Conservation (phyloP, 805 yeast genomes). For the Pichia membranifaciens region DNA sequence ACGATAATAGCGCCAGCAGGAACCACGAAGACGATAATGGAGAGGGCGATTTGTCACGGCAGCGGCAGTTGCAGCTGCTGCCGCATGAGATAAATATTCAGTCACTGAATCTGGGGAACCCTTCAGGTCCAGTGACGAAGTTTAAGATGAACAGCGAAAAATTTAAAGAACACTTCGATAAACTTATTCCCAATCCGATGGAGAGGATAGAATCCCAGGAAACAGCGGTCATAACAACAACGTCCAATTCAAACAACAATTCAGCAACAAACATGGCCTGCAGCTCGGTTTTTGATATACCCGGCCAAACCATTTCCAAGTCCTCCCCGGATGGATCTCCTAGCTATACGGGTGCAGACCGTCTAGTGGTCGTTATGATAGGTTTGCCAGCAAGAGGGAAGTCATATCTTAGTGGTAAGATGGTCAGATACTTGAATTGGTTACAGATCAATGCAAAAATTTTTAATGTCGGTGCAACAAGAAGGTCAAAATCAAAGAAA, state of each 20-base stretch:
- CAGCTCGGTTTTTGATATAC: slow-evolving; percentile 66
- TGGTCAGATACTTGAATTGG: slow-evolving; percentile 89
- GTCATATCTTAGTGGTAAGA: slow-evolving; percentile 85
- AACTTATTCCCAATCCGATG: slow-evolving; percentile 5
- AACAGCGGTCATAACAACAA: slow-evolving; percentile 1
- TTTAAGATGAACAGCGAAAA: not conserved
- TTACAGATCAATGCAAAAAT: slow-evolving; percentile 84
- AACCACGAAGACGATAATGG: slow-evolving; percentile 6
- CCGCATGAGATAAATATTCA: too few species aligned
- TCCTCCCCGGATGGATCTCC: slow-evolving; percentile 71
- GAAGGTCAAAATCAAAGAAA: slow-evolving; percentile 60
- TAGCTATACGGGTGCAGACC: slow-evolving; percentile 49
- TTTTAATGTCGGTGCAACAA: slow-evolving; percentile 92
- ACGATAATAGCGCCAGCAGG: not conserved
- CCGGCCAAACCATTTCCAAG: slow-evolving; percentile 70
- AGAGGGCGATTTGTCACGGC: too few species aligned
- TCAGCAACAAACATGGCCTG: slow-evolving; percentile 1
- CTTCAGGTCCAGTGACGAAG: too few species aligned
- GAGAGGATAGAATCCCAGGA: slow-evolving; percentile 6
- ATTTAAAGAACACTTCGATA: not conserved
- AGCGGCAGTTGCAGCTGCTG: too few species aligned
- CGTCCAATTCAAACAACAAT: slow-evolving; percentile 4
- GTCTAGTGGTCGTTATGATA: slow-evolving; percentile 91
- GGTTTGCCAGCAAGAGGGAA: slow-evolving; percentile 96
- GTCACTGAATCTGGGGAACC: too few species aligned